Base-by-base conservation (phyloP, 2,329 filamentous ascomycete genomes). In the Bisporella sp. region DNA sequence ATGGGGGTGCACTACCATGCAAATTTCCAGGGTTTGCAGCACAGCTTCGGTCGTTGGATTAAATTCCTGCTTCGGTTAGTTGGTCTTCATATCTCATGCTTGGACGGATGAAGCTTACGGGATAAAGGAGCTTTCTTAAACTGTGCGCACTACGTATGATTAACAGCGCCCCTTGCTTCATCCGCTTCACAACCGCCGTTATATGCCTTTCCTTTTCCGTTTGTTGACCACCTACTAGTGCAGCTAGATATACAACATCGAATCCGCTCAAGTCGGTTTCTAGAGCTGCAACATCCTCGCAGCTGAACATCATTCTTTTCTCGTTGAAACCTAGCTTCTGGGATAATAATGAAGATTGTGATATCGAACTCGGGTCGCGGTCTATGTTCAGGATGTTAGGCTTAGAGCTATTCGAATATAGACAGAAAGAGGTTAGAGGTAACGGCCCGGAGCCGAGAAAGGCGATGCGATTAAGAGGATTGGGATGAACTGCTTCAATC, bases 361-460 rank as follows among this genome's bases (percentile, higher is more conserved):
- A 7, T 7, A 75, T 63, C 1, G 73, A 72, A 0, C 45, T n/a
- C 0, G 46, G 30, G 40, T 71, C 63, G 13, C 63, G 61, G 46
- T 76, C 73, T 49, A 76, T 66, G 46, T 75, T 75, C 48, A 70
- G 58, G 5, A 73, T 58, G 3, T 35, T 48, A 31, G 30, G 40
- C 31, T 41, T 5, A 21, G 7, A n/a, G 21, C 7, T 9, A 39
- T 39, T 40, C 1, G 66, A 57, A 11, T 69, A 54, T 2, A 77
- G 62, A 51, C 73, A 75, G 3, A 77, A 58, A 0, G 71, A 72
- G 0, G 73, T 76, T 12, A 78, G 57, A 0, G 75, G 75, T 1
- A 78, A 57, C 0, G 74, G 74, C 0, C 75, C 75, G 0, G 71
- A 75, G 9, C 75, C 75, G 4, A 78, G 67, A 55, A 78, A 76